phyloP scores from a whole-genome alignment of 2,329 filamentous ascomycete genomes.

The Blumeria hordei region DNA sequence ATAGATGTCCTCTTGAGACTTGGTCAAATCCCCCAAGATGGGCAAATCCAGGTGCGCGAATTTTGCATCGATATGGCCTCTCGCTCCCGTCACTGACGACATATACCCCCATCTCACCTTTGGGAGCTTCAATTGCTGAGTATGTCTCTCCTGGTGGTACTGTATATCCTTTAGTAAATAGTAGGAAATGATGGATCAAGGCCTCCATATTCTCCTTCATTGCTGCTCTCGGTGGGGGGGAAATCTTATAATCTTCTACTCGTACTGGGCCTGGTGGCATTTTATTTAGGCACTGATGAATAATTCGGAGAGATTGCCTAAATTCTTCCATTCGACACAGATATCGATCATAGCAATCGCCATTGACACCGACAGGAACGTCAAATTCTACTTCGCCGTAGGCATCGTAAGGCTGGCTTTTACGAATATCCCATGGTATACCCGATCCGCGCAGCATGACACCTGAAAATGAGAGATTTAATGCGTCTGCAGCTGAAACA shows the following conservation, averaged over 20 bases:
- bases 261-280: slow-evolving; percentile 89
- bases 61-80: slow-evolving; percentile 92
- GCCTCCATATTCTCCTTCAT: slow-evolving; percentile 99
- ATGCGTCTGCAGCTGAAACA: slow-evolving; percentile 72
- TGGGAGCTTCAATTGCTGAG: slow-evolving; percentile 94
- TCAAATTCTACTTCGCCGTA: slow-evolving; percentile 98
- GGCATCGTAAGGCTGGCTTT: slow-evolving; percentile 90
- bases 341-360: slow-evolving; percentile 98
- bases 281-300: slow-evolving; percentile 96
- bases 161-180: slow-evolving; percentile 95
- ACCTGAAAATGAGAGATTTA: slow-evolving; percentile 90
- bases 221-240: slow-evolving; percentile 77
- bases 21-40: slow-evolving; percentile 91
- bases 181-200: slow-evolving; percentile 93
- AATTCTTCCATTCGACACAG: slow-evolving; percentile 99
- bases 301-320: slow-evolving; percentile 91
- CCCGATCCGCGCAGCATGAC: slow-evolving; percentile 96
- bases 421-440: slow-evolving; percentile 88
- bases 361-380: slow-evolving; percentile 84
- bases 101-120: slow-evolving; percentile 98
- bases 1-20: slow-evolving; percentile 68
- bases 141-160: slow-evolving; percentile 97
- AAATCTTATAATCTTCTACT: slow-evolving; percentile 97
- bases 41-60: slow-evolving; percentile 87
- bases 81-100: slow-evolving; percentile 90